These are phyloP conservation scores for Colletotrichum orbiculare DNA, from an alignment of 2,329 filamentous ascomycete genomes.

Conservation along the genomic window DNA sequence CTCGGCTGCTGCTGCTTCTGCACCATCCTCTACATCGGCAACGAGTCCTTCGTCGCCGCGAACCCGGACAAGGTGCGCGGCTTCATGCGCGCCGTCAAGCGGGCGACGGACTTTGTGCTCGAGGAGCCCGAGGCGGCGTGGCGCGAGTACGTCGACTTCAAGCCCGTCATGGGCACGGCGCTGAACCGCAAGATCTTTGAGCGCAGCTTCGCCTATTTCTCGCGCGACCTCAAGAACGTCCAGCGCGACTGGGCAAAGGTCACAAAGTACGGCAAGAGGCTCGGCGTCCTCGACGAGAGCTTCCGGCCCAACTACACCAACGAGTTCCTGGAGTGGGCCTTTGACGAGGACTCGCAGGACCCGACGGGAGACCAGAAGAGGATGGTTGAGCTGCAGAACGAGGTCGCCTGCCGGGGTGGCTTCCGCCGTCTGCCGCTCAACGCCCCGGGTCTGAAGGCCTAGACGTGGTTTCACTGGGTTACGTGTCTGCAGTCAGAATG, in stretches of 20 bases:
- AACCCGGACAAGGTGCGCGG: constrained; percentile 73
- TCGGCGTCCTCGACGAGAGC: constrained; percentile 71
- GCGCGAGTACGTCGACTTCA: constrained; percentile 77
- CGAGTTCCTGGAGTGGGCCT: constrained; percentile 72
- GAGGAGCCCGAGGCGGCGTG: constrained; percentile 71
- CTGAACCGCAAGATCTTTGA: constrained; percentile 85
- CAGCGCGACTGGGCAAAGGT: constrained; percentile 81
- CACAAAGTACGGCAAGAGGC: constrained; percentile 78
- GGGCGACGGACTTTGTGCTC: constrained; percentile 78
- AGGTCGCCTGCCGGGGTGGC: constrained; percentile 73
- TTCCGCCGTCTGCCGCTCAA: constrained; percentile 62
- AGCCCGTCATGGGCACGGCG: constrained; percentile 73
- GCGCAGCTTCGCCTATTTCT: constrained; percentile 82
- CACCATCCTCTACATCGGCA: constrained; percentile 83
- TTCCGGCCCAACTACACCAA: constrained; percentile 83
- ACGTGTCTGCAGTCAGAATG: not conserved
- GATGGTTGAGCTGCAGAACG: constrained; percentile 76
- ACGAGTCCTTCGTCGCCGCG: constrained; percentile 74
- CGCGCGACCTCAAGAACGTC: constrained; percentile 79
- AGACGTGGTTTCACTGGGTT: not conserved
- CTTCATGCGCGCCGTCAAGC: constrained; percentile 80
- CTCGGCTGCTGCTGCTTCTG: constrained; percentile 88
- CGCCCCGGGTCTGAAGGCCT: constrained; percentile 22
- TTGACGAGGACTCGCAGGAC: constrained; percentile 73
- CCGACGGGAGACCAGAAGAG: constrained; percentile 79